These are phyloP conservation scores for Erigeron philadelphicus DNA, from an alignment of 140 eudicot species.

Conservation along the genomic window DNA sequence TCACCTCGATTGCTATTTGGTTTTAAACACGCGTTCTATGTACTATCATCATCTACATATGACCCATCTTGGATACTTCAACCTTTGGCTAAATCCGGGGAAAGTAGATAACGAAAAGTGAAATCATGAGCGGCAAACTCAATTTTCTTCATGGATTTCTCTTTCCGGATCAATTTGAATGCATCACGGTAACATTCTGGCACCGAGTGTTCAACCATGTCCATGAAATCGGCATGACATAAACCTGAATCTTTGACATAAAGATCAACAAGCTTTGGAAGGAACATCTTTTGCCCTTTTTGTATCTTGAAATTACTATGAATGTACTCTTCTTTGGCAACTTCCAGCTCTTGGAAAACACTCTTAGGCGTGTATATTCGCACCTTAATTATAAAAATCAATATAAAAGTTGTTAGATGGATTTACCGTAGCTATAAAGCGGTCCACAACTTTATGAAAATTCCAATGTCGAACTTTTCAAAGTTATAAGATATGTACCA, in stretches of 20 bases:
- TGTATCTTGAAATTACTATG: constrained; percentile 46
- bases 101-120: constrained; percentile 50
- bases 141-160: constrained; percentile 47
- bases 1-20: background rate
- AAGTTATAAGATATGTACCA: constrained; percentile 39
- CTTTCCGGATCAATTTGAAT: constrained; percentile 34
- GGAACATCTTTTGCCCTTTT: constrained; percentile 45
- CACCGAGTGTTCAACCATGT: constrained; percentile 55
- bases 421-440: background rate
- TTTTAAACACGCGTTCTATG: background rate
- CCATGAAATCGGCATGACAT: constrained; percentile 40
- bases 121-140: constrained; percentile 74
- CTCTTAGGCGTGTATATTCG: constrained; percentile 65
- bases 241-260: constrained; percentile 59
- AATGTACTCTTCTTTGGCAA: constrained; percentile 81
- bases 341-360: constrained; percentile 73
- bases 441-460: background rate
- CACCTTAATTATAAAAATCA: constrained; percentile 37
- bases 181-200: constrained; percentile 34
- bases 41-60: constrained; percentile 10
- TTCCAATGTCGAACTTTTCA: background rate
- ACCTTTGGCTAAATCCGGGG: constrained; percentile 44
- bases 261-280: constrained; percentile 71
- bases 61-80: constrained; percentile 15
- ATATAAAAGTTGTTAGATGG: background rate